Base-by-base conservation (phyloP, 495 filamentous ascomycete species). In the Thozetella sp. region DNA sequence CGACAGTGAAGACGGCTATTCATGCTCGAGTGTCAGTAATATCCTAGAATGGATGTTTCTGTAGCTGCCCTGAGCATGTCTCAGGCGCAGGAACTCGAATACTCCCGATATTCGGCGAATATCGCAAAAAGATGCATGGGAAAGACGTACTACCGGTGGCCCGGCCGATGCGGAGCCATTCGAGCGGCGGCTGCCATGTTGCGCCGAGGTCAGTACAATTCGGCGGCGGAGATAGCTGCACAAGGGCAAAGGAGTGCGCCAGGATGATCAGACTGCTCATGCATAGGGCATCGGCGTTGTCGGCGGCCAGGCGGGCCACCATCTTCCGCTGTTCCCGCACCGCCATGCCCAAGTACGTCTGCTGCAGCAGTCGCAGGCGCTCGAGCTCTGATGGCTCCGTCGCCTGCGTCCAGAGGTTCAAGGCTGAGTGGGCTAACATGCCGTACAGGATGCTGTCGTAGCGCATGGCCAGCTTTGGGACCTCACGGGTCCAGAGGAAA, bases 401-500 rank as follows among this genome's bases (percentile, higher is more conserved):
- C 50, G 55, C 71, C 62, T 22, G 61, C 19, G 59, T 67, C 72
- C 63, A 75, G 26, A 69, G 65, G 52, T 75, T 61, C 17, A 75
- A 57, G 15, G 74, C 71, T 0, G 75, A 66, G 30, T 73, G 56
- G 1, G 73, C 72, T 11, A 69, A 64, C 3, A 68, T 66, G 15
- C 66, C 54, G 62, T 74, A 66, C 30, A 78, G 67, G n/a, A 78
- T 62, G 54, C 60, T 63, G 30, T 69, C 71, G 23, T 72, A 62
- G n/a, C 69, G 66, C 2, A 75, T 59, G 2, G 75, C 68, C 58
- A 76, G 50, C 6, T 61, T 56, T 0, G 71, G 67, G 22, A 72
- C 55, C 1, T 69, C 67, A 25, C 61, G 19, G 19, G 54, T 22
- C 69, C 69, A 78, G 54, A 72, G 52, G 17, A 56, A 56, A 37